Evolutionary conservation across 164 flowering plant species (phyloP).

Genomic region (Aristolochia fimbriata): DNA sequence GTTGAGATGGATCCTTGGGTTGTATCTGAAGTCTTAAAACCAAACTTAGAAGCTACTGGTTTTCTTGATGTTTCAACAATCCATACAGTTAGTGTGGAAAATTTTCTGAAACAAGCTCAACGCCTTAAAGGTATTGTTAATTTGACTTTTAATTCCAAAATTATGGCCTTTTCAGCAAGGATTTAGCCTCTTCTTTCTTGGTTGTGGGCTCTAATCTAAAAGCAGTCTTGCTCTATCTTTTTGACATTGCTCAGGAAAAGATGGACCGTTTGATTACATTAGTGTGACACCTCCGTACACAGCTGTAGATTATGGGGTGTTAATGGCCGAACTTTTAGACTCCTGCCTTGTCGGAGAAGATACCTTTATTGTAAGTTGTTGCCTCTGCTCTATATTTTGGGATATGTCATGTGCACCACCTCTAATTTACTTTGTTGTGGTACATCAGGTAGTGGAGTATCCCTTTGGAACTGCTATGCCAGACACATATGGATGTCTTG

Average conservation of each 20-base stretch:
- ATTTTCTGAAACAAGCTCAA: slow-evolving; percentile 53
- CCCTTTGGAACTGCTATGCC: slow-evolving; percentile 62
- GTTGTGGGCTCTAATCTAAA: not conserved
- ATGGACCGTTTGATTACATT: slow-evolving; percentile 64
- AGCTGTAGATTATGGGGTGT: slow-evolving; percentile 57
- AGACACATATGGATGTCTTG: slow-evolving; percentile 68
- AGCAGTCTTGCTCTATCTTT: not conserved
- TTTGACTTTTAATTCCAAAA: not conserved
- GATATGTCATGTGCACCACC: not conserved
- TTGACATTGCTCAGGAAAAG: slow-evolving; percentile 4
- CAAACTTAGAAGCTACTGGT: slow-evolving; percentile 79
- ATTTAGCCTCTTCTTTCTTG: not conserved
- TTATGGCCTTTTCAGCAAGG: not conserved
- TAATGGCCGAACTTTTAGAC: slow-evolving; percentile 66
- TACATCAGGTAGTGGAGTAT: slow-evolving; percentile 71
- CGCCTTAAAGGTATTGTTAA: slow-evolving; percentile 37
- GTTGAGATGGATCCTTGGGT: slow-evolving; percentile 99
- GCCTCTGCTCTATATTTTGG: not conserved
- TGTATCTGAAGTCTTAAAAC: slow-evolving; percentile 69
- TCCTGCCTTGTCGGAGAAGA: slow-evolving; percentile 68
- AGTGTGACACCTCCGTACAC: slow-evolving; percentile 94
- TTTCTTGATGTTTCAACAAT: slow-evolving; percentile 70
- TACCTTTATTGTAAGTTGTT: slow-evolving; percentile 57
- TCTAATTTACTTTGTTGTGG: not conserved
- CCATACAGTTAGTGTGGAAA: slow-evolving; percentile 76